Conservation (phyloP, 2,329 filamentous ascomycete species). For the Teratosphaeria nubilosa region DNA sequence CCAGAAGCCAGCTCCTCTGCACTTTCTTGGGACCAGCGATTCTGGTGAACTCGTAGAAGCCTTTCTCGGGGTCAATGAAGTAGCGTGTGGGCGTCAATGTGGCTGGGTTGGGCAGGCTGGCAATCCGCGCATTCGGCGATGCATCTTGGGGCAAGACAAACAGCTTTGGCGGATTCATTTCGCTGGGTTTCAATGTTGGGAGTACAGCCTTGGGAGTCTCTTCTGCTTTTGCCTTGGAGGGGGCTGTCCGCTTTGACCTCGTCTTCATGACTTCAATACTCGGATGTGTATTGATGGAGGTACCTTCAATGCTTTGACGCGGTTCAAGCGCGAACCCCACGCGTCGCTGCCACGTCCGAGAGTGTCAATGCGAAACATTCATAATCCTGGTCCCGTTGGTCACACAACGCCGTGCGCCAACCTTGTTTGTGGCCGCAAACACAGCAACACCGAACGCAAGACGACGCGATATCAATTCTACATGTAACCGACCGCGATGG, state of each 20-base stretch:
- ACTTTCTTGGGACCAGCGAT: conserved; percentile 41
- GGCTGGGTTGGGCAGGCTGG: conserved; percentile 46
- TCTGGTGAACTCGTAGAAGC: conserved; percentile 52
- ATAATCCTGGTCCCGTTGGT: not conserved
- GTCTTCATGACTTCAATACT: not conserved
- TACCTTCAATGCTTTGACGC: not conserved
- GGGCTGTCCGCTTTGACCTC: conserved; percentile 2
- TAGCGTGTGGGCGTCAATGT: conserved; percentile 41
- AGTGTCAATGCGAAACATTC: not conserved
- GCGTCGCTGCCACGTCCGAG: not conserved
- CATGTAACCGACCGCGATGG: conserved; percentile 16
- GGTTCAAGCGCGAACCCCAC: not conserved
- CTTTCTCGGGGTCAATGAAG: conserved; percentile 48
- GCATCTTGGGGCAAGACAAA: conserved; percentile 48
- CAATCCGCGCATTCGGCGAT: conserved; percentile 44
- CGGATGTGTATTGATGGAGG: not conserved
- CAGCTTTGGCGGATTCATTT: conserved; percentile 37
- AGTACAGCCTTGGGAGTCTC: conserved; percentile 4
- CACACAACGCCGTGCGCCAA: not conserved
- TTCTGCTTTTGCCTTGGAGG: not conserved
- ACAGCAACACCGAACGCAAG: not conserved
- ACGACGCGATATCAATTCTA: not conserved
- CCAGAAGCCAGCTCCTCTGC: conserved; percentile 10
- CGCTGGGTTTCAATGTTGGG: conserved; percentile 18
- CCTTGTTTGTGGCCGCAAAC: not conserved